Evolutionary conservation across 2,329 filamentous ascomycete species (phyloP), one percentile per base, ranked within the genome.

Genomic region (Stemphylium beticola): DNA sequence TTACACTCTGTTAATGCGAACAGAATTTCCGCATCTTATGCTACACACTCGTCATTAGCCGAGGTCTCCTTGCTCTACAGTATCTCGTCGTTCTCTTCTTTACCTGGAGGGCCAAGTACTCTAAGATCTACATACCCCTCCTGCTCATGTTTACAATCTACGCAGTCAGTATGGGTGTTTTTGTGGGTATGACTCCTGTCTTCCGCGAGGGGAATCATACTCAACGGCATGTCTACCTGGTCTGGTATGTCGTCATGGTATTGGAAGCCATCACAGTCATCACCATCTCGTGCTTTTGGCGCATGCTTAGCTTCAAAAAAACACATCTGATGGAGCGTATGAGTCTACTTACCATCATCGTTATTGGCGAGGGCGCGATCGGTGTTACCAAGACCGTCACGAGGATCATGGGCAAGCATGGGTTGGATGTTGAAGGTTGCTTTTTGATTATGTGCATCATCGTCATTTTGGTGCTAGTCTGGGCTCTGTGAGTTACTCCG

Each of bases 361-460:
- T 89, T 51, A 81, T 89, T 53, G 86, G 87, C 12, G 86, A 89
- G 64, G 85, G 85, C 45, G 83, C 87, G 14, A 86, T 88, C 34
- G 81, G 83, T n/a, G 76, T 88, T 24, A 82, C 81, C 20, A 81
- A 82, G 66, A 81, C 81, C 32, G 83, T 88, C 15, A 64, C 66
- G 4, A 65, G 66, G 33, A 61, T 75, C 46, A 74, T 76, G 73
- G 72, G 73, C 2, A 75, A 76, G 49, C 62, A 61, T 31, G 72
- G 72, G 2, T 53, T 75, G 7, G 67, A 75, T 39, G 60, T 66
- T 8, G 72, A 75, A 34, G 70, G 72, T 8, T 73, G 69, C 44
- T 68, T 73, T 34, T 51, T 72, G 10, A 66, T 75, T 26, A 71
- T 75, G 66, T 74, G 71, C 52, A 74, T 75, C 49, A 74, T 76